Base-by-base conservation (phyloP, 805 yeast genomes). In the Kazachstania viticola region DNA sequence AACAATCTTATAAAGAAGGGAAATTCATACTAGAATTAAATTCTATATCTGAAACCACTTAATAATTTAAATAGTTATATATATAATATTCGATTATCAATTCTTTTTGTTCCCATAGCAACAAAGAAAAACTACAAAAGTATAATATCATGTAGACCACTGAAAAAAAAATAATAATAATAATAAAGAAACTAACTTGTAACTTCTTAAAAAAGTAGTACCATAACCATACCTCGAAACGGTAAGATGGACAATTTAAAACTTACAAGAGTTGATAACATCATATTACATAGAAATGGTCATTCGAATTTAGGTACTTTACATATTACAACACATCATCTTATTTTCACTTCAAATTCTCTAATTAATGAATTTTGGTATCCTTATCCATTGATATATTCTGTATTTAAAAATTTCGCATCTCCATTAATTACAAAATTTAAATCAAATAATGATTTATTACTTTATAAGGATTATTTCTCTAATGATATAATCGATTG, bases 331-430 rank as follows among this genome's bases (percentile, higher is more conserved):
- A 71, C 82, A 5, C 87, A 80, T 49, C 91, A 81, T 56, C 54
- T 81, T 44, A 79, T 80, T 22, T 80, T 79, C 51, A 27, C 38
- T 4, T 58, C 62, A 21, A 38, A 36, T 3, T 40, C 38, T 41
- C 51, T 43, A 16, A 44, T 44, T 7, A 62, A 74, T 35, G 97
- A 91, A 53, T 71, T 83, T 19, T 91, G 97, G 98, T 68, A 84
- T 19, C 79, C 94, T 37, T 88, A 84, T 54, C 95, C 96, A 1
- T 71, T 85, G 40, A 75, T 87, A 21, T 77, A 73, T 29, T 64
- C 64, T 29, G 73, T 79, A 1, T 69, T 69, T 42, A 72, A 51
- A 60, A 70, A 38, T 54, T 70, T 39, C 75, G 87, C 40, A 54
- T 79, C 33, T 60, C 75, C 41, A 46, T 54, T 54, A 14, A 32